Conservation (phyloP, 2,329 filamentous ascomycete genomes). For the Aureobasidium sp. region DNA sequence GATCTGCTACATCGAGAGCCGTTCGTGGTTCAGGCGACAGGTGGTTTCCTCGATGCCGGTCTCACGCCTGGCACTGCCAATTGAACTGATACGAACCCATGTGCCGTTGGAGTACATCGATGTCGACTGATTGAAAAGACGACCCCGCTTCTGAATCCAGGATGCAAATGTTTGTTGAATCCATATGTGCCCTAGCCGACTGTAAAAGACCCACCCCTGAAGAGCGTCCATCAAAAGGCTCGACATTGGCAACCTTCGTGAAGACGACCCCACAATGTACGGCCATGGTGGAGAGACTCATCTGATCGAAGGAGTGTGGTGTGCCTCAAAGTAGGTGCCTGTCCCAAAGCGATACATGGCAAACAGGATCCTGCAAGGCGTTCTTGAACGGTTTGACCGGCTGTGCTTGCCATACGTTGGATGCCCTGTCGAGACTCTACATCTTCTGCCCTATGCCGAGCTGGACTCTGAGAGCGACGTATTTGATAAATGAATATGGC, state of each 20-base stretch:
- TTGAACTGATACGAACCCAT: neutral
- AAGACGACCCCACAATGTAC: neutral
- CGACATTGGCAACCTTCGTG: neutral
- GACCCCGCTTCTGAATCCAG: neutral
- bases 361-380: slow-evolving; percentile 1
- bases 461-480: neutral
- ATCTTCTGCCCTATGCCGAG: neutral
- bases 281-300: neutral
- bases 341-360: slow-evolving; percentile 2
- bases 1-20: neutral
- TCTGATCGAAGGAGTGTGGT: neutral
- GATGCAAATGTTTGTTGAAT: neutral
- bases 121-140: neutral
- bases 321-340: neutral
- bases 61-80: neutral
- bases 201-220: neutral
- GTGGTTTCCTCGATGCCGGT: neutral
- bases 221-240: neutral
- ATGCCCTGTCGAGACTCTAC: neutral
- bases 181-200: neutral
- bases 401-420: neutral
- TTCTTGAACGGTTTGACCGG: neutral
- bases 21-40: neutral
- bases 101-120: neutral
- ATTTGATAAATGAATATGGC: neutral